phyloP scores from a whole-genome alignment of 257 asterid genomes.

The Cruciata laevipes region DNA sequence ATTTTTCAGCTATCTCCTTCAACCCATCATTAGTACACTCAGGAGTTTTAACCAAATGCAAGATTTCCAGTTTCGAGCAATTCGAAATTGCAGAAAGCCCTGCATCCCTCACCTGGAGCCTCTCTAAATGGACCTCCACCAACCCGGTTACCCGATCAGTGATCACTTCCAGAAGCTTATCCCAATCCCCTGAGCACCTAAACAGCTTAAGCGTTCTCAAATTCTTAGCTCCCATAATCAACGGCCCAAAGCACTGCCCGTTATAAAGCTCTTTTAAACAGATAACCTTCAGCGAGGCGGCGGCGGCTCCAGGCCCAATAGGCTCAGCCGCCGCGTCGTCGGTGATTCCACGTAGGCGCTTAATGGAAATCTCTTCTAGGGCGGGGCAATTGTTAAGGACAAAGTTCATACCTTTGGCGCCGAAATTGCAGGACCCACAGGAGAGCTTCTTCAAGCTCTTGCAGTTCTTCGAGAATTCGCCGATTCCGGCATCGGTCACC shows the following conservation, averaged over 20 bases:
- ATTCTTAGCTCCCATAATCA: constrained; percentile 59
- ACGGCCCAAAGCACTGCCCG: constrained; percentile 72
- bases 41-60: constrained; percentile 82
- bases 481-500: constrained; percentile 66
- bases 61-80: constrained; percentile 51
- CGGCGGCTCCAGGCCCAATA: constrained; percentile 60
- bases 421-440: constrained; percentile 75
- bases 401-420: constrained; percentile 70
- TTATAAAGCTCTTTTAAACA: constrained; percentile 77
- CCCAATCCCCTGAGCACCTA: constrained; percentile 93
- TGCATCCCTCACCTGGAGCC: constrained; percentile 69
- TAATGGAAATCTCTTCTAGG: constrained; percentile 71
- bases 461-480: constrained; percentile 52
- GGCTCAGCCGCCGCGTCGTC: constrained; percentile 40
- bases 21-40: constrained; percentile 72
- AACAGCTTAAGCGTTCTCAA: constrained; percentile 60
- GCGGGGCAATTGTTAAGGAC: constrained; percentile 54
- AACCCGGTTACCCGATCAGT: constrained; percentile 36
- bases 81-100: constrained; percentile 53
- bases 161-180: constrained; percentile 48
- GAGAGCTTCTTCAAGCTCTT: constrained; percentile 62
- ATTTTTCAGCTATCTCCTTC: constrained; percentile 48
- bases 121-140: constrained; percentile 68
- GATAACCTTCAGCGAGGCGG: constrained; percentile 38
- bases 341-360: constrained; percentile 68